Evolutionary conservation across 352 stramenopile species (phyloP).

Genomic region (Vaucheria bursata): DNA sequence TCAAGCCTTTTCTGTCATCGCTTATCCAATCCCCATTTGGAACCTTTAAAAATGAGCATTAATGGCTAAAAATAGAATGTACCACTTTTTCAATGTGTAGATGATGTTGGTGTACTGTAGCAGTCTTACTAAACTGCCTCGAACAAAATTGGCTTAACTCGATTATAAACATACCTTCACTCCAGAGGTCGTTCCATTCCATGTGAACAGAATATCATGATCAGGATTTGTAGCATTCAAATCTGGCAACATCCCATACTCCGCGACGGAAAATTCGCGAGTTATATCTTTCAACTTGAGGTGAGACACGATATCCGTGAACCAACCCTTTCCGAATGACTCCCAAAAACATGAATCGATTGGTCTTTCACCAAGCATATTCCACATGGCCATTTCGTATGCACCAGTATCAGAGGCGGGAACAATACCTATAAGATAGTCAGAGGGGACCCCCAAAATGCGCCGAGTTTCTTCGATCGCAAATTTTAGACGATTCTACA

Average conservation of each 20-base stretch:
- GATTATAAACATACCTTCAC: constrained; percentile 46
- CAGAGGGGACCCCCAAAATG: constrained; percentile 77
- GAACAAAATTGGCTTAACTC: background rate
- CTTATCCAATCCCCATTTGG: constrained; percentile 91
- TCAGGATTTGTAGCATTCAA: constrained; percentile 81
- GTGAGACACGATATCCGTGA: constrained; percentile 84
- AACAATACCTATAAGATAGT: constrained; percentile 54
- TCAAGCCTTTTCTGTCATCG: constrained; percentile 82
- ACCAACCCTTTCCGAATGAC: constrained; percentile 93
- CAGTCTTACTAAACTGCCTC: background rate
- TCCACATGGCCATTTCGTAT: constrained; percentile 99
- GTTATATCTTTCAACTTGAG: constrained; percentile 81
- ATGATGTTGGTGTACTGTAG: background rate
- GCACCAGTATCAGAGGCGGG: constrained; percentile 94
- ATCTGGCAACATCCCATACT: constrained; percentile 89
- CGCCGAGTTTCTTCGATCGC: constrained; percentile 88
- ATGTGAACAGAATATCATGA: constrained; percentile 96
- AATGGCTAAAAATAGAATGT: background rate
- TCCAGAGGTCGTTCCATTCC: constrained; percentile 95
- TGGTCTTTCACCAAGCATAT: constrained; percentile 82
- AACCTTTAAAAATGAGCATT: constrained; percentile 52
- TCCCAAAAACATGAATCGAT: constrained; percentile 88
- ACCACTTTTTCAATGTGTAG: background rate
- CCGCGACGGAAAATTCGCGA: constrained; percentile 76
- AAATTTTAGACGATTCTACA: constrained; percentile 71